Evolutionary conservation across 768 basidiomycete species (phyloP), one percentile per base, ranked within the genome.

Genomic region (Omphalotus guepiniiformis): DNA sequence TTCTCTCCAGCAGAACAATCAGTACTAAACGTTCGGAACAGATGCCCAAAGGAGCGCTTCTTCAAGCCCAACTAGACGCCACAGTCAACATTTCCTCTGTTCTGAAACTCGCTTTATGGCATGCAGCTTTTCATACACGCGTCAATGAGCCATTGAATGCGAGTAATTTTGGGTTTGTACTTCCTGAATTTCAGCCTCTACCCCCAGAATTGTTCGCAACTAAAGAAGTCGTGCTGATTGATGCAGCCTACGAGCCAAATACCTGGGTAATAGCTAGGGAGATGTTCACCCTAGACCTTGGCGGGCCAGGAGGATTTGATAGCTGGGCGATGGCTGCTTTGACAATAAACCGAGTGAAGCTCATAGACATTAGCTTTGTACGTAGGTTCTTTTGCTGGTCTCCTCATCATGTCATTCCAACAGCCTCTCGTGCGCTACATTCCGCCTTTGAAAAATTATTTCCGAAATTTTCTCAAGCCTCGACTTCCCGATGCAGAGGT

Each of bases 31-130:
- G 13, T 28, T 12, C 27, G n/a, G n/a, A 32, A 9, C n/a, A 85
- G 83, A 87, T 89, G 83, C 87, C 87, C 2, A 89, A 89, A 63
- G 88, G 87, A 30, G 85, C 76, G 1, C 69, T 89, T 3, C 67
- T 91, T 13, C 87, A 89, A 53, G 78, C 72, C 1, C 88, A 89
- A 58, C 67, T 90, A n/a, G 85, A 85, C 55, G 81, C 85, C n/a
- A 85, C 79, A 1, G 82, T 85, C 19, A 76, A 83, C 42, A 71
- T 70, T 0, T 56, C 65, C 15, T 66, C 69, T 19, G 66, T 88
- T 4, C 66, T 84, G 15, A 58, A 69, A 13, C 65, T 82, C 7
- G 85, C 83, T 2, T 60, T 82, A 16, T 60, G 75, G 40, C 68
- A 88, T 23, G 70, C 77, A 2, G 70, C 73, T 5, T 66, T 88